phyloP scores from a whole-genome alignment of 345 rosid genomes.

The Turnera subulata region DNA sequence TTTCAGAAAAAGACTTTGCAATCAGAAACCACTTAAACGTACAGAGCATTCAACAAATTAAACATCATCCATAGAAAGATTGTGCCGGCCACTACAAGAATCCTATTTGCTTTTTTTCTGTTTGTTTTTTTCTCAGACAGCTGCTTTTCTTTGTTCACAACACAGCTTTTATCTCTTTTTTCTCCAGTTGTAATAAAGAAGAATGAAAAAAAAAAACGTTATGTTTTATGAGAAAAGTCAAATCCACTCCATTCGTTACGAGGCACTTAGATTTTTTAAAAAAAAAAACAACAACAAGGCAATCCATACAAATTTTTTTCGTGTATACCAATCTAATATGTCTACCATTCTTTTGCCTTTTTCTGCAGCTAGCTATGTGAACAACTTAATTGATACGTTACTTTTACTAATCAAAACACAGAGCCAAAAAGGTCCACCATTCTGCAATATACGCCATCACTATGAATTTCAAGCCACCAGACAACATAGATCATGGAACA shows the following conservation, averaged over 20 bases:
- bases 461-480: too few species aligned
- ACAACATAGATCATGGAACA: too few species aligned
- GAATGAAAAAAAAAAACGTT: background rate
- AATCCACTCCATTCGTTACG: background rate
- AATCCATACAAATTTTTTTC: too few species aligned
- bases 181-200: background rate
- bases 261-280: background rate
- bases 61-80: constrained; percentile 6
- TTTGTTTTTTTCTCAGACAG: constrained; percentile 19
- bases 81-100: constrained; percentile 30
- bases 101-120: constrained; percentile 17
- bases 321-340: too few species aligned
- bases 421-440: background rate
- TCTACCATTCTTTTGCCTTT: background rate
- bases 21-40: too few species aligned
- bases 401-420: background rate
- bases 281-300: too few species aligned
- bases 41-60: background rate
- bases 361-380: too few species aligned
- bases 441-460: too few species aligned
- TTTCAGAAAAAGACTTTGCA: too few species aligned
- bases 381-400: background rate
- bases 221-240: background rate
- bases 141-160: background rate
- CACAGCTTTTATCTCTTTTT: background rate